Conservation (phyloP, 1,139 yeast species). For the Geotrichum armillariae region DNA sequence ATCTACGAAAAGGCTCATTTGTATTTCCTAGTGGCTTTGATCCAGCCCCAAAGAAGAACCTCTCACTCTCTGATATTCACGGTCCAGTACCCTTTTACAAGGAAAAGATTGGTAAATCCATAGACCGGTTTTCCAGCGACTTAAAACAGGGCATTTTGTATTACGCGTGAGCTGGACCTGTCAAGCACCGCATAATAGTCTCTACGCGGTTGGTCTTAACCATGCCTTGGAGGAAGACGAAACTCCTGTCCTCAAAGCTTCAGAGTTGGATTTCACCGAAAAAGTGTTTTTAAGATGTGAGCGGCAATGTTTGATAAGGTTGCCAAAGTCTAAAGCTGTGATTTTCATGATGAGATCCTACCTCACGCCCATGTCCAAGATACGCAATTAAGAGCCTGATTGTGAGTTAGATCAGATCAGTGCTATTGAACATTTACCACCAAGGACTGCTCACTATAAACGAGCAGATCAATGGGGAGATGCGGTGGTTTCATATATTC, state of each 20-base stretch:
- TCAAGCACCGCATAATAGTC: slow-evolving; percentile 51
- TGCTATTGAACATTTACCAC: slow-evolving; percentile 63
- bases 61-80: slow-evolving; percentile 46
- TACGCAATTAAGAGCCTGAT: slow-evolving; percentile 52
- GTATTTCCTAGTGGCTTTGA: slow-evolving; percentile 78
- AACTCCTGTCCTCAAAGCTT: slow-evolving; percentile 38
- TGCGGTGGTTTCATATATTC: slow-evolving; percentile 53
- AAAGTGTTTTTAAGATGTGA: slow-evolving; percentile 61
- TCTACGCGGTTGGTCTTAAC: slow-evolving; percentile 53
- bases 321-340: slow-evolving; percentile 57
- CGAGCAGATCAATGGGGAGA: slow-evolving; percentile 64
- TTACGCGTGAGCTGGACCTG: slow-evolving; percentile 63
- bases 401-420: slow-evolving; percentile 46
- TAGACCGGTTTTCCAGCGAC: slow-evolving; percentile 61
- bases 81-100: slow-evolving; percentile 64
- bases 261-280: slow-evolving; percentile 51
- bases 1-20: slow-evolving; percentile 62
- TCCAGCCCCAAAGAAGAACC: slow-evolving; percentile 53
- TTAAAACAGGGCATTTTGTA: slow-evolving; percentile 53
- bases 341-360: slow-evolving; percentile 67
- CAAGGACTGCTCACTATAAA: slow-evolving; percentile 58
- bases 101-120: slow-evolving; percentile 53
- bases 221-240: slow-evolving; percentile 43
- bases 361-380: slow-evolving; percentile 54
- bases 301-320: slow-evolving; percentile 59